Evolutionary conservation across 768 basidiomycete species (phyloP), one percentile per base, ranked within the genome.

Genomic region (Pisolithus microcarpus): DNA sequence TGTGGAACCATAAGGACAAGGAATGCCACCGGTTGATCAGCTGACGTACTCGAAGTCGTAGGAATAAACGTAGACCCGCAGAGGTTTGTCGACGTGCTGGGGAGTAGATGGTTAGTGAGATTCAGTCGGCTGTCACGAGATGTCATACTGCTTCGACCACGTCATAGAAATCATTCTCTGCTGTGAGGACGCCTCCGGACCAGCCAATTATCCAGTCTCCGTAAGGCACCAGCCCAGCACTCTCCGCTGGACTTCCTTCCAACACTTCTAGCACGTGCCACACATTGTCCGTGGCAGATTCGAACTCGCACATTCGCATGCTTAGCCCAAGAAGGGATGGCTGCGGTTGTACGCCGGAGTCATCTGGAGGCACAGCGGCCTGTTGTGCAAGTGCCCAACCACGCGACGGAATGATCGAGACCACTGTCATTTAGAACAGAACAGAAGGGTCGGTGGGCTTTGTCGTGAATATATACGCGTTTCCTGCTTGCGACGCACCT

Each of bases 211-310:
- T 81, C 72, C 80, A 84, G 65, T 83, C 80, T 28, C 79, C 77
- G 72, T 90, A 94, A 1, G 95, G 95, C 18, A 99, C 96, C 10
- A 98, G 80, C 3, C 94, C 95, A 6, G 93, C 92, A 61, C 87
- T 90, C 72, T 98, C 94, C 8, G 95, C 96, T 6, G 96, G 96
- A 55, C 87, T 90, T 19, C 92, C 95, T 66, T 99, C 95, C 38
- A 95, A 71, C 13, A 99, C 92, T 63, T 99, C 96, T 43, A 99
- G 75, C 38, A 99, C 92, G 68, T 98, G 96, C 94, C 96, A 99
- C 5, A 99, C 93, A 56, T 87, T 91, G 62, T 97, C 92, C 18
- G 90, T 73, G 15, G 95, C 87, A 46, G 80, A 75, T 59, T 90
- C 85, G 4, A 95, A 93, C 64, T 89, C 81, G 63, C 96, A 99